A percentile compares a stretch with the other conserved stretches of the same genome.
Conservation (phyloP, 164 flowering plant species). For the Macadamia integrifolia region DNA sequence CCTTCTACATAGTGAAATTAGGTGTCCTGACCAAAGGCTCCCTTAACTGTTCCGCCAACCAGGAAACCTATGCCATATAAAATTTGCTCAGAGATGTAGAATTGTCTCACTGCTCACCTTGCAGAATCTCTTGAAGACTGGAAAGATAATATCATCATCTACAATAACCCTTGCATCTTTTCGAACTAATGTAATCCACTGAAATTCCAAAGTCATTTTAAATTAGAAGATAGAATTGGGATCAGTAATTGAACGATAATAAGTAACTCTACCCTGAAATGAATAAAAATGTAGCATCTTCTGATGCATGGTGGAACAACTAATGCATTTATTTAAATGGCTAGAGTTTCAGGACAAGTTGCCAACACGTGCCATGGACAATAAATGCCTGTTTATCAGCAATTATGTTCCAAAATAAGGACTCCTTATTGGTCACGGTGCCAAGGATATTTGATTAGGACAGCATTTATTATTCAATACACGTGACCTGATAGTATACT, state of each 20-base stretch:
- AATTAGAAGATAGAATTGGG: background rate
- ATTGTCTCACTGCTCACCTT: constrained; percentile 46
- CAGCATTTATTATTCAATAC: background rate
- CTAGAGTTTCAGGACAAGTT: background rate
- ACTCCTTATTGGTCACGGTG: background rate
- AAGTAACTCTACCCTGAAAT: background rate
- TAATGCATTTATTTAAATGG: background rate
- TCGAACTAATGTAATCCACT: constrained; percentile 83
- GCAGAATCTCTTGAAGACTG: constrained; percentile 67
- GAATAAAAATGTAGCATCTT: background rate
- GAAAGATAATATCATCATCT: constrained; percentile 59
- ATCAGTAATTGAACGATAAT: background rate
- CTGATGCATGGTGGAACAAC: background rate
- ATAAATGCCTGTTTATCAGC: background rate
- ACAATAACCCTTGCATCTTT: constrained; percentile 69
- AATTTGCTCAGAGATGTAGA: background rate
- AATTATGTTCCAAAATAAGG: background rate
- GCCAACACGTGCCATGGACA: background rate
- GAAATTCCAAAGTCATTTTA: constrained; percentile 16
- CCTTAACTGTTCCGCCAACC: too few relatives aligned
- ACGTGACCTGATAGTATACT: background rate
- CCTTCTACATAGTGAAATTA: too few relatives aligned
- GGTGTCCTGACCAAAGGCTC: too few relatives aligned
- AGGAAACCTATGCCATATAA: background rate
- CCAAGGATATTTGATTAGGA: background rate